A percentile compares a stretch with the other conserved stretches of the same genome.
phyloP scores from a whole-genome alignment of 1,139 yeast genomes.

The Suhomyces kunorum region DNA sequence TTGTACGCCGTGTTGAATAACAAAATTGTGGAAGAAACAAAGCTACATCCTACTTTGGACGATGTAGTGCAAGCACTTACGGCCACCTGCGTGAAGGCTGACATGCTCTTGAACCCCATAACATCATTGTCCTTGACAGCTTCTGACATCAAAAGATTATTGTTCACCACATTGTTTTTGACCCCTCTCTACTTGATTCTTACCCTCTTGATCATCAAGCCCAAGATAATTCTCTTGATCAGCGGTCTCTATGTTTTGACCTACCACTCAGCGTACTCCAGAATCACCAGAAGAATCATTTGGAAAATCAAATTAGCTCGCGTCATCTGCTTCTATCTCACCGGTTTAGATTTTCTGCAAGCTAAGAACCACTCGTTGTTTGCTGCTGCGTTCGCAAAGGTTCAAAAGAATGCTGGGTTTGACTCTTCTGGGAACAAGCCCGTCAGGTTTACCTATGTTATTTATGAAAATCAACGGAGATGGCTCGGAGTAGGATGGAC shows the following conservation, averaged over 20 bases:
- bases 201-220: conserved; percentile 66
- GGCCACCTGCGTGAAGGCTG: conserved; percentile 72
- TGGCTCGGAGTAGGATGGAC: conserved; percentile 99
- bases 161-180: conserved; percentile 80
- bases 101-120: conserved; percentile 74
- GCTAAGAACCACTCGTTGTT: conserved; percentile 49
- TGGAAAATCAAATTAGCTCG: conserved; percentile 82
- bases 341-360: conserved; percentile 82
- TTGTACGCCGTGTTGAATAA: conserved; percentile 64
- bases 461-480: conserved; percentile 94
- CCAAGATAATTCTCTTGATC: conserved; percentile 64
- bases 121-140: conserved; percentile 69
- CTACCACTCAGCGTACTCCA: conserved; percentile 83
- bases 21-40: conserved; percentile 53
- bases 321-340: conserved; percentile 70
- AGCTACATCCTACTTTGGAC: conserved; percentile 77
- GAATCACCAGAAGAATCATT: conserved; percentile 74
- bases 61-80: conserved; percentile 84
- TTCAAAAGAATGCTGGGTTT: conserved; percentile 51
- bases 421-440: conserved; percentile 47
- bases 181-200: conserved; percentile 80
- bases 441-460: conserved; percentile 83
- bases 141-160: conserved; percentile 73
- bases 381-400: conserved; percentile 62
- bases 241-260: conserved; percentile 68